A percentile compares a stretch with the other conserved stretches of the same genome.
Evolutionary conservation across 1,284 basidiomycete genomes (phyloP).

Genomic region (Pseudomicrostroma phylloplanum): DNA sequence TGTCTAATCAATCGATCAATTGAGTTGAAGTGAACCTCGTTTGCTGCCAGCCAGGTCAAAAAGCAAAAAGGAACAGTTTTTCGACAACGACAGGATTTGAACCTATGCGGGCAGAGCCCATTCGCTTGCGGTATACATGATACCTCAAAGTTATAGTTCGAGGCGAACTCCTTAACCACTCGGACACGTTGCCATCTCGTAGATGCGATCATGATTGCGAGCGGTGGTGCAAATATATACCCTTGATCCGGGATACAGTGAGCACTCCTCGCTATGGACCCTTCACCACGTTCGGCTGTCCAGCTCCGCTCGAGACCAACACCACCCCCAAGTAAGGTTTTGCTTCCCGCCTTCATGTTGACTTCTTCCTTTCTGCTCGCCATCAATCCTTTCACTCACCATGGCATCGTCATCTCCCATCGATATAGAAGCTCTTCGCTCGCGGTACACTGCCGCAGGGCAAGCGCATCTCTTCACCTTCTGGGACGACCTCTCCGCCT

Average conservation of each 20-base stretch:
- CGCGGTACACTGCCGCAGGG: constrained; percentile 60
- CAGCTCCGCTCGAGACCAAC: too few relatives aligned
- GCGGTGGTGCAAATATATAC: too few relatives aligned
- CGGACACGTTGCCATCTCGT: constrained; percentile 1
- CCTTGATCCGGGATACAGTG: too few relatives aligned
- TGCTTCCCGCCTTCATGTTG: too few relatives aligned
- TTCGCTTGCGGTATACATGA: not conserved
- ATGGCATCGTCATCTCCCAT: constrained; percentile 12
- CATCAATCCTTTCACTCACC: not conserved
- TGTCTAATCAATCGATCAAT: not conserved
- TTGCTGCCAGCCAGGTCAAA: too few relatives aligned
- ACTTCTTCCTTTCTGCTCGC: too few relatives aligned
- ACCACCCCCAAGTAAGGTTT: too few relatives aligned
- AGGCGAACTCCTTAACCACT: constrained; percentile 3
- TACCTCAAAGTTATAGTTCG: not conserved
- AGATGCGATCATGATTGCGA: too few relatives aligned
- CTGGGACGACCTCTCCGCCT: constrained; percentile 66
- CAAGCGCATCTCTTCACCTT: constrained; percentile 86
- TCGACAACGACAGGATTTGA: constrained; percentile 5
- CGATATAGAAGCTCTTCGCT: constrained; percentile 16
- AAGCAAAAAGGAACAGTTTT: not conserved
- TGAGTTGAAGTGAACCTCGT: not conserved
- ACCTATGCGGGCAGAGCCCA: constrained; percentile 3
- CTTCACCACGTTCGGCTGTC: too few relatives aligned
- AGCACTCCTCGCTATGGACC: too few relatives aligned